A percentile compares a stretch with the other conserved stretches of the same genome.
Conservation (phyloP, 1,284 basidiomycete species). For the Ceratobasidium sp. region DNA sequence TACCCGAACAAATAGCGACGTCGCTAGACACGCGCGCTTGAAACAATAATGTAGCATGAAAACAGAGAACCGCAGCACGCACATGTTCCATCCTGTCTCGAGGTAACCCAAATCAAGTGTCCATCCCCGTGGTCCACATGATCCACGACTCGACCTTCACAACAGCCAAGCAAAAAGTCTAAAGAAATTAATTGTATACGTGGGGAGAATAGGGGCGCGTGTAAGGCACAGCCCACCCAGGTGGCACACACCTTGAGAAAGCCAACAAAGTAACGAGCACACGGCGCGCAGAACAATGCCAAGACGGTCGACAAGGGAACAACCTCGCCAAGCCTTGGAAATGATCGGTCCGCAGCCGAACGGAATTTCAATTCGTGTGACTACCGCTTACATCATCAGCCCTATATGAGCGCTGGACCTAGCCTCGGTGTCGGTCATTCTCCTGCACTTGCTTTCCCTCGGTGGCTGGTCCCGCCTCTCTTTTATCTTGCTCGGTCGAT, state of each 20-base stretch:
- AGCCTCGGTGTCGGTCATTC: neutral
- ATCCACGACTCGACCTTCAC: neutral
- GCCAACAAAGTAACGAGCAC: neutral
- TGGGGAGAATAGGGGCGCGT: neutral
- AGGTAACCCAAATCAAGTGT: neutral
- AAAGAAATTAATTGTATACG: neutral
- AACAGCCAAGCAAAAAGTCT: neutral
- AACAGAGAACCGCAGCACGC: constrained; percentile 1
- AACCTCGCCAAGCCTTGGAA: constrained; percentile 4
- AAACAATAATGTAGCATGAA: neutral
- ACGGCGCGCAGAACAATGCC: constrained; percentile 16
- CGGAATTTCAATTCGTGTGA: constrained; percentile 21
- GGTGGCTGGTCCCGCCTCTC: constrained; percentile 39
- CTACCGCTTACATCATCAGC: neutral
- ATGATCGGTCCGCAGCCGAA: constrained; percentile 12
- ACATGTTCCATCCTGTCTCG: neutral
- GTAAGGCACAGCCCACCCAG: neutral
- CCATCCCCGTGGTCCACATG: constrained; percentile 10
- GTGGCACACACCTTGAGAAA: neutral
- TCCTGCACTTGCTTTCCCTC: neutral
- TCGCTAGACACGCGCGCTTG: neutral
- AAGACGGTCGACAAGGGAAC: constrained; percentile 43
- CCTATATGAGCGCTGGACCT: neutral
- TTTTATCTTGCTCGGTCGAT: constrained; percentile 10
- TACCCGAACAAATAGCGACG: neutral